Evolutionary conservation across 169 alveolate species (phyloP), one percentile per base, ranked within the genome.

Genomic region (Plasmodium chabaudi): DNA sequence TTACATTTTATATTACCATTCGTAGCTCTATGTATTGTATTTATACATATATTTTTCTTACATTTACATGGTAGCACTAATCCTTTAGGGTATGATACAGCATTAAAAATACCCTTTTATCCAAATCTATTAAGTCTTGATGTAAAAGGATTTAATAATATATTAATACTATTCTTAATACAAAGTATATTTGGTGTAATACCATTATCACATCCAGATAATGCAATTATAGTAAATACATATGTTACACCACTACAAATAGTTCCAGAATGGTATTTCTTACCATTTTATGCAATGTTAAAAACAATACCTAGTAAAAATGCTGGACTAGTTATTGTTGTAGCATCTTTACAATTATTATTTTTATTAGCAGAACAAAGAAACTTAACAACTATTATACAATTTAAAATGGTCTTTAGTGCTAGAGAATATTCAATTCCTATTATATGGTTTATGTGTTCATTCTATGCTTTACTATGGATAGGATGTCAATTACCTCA

Each of bases 261-360:
- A 19, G 88, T 86, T 79, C 91, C 91, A 42, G 92, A 86, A 74
- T 86, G 91, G 91, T 86, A 86, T n/a, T 79, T 86, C 93, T 86
- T 86, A 86, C 57, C 91, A 17, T 86, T 49, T 86, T 86, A 86
- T 75, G 79, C 92, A 46, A 86, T 79, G 42, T 57, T 86, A 47
- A 86, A 86, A 74, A 46, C 65, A 7, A 53, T 74, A 5, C 92
- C 92, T 56, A 64, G 60, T 86, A 86, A 86, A 86, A 72, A 23
- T 17, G 91, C 87, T 6, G 91, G 91, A 9, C 1, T 75, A 77
- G 23, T 34, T 1, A 23, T 47, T 79, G 21, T 74, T 49, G 55
- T 74, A 47, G 92, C 88, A 49, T 87, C 72, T 73, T 84, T 59
- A 57, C 92, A 39, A 92, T n/a, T 49, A 65, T 49, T 65, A 65